Conservation (phyloP, 139 green algal species). For the Tetradesmus obliquus region DNA sequence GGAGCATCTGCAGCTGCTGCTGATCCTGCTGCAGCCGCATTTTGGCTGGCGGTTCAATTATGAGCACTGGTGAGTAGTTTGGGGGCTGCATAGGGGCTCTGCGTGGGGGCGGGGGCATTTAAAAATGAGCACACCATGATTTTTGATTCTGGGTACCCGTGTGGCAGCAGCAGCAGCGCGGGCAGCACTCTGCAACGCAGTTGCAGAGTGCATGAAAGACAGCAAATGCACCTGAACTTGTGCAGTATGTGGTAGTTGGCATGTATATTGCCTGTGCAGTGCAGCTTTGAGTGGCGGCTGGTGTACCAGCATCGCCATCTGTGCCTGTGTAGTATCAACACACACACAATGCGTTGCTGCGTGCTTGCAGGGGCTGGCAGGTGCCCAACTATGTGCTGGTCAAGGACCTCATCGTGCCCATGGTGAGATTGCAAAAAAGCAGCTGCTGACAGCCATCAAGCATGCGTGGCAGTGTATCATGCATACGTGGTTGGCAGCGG, state of each 20-base stretch:
- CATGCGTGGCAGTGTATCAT: neutral
- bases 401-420: neutral
- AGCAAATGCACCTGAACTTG: neutral
- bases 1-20: conserved; percentile 47
- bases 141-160: too few relatives aligned
- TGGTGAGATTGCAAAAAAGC: neutral
- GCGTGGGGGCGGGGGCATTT: too few relatives aligned
- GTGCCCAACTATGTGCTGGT: conserved; percentile 33
- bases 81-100: too few relatives aligned
- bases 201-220: neutral
- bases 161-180: too few relatives aligned
- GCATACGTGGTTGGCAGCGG: too few relatives aligned
- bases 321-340: neutral
- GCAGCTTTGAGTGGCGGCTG: neutral
- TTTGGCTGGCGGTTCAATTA: conserved; percentile 32
- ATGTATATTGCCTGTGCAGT: neutral
- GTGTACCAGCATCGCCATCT: neutral
- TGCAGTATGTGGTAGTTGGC: neutral
- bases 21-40: conserved; percentile 29
- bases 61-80: conserved; percentile 2
- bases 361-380: conserved; percentile 2
- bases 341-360: neutral
- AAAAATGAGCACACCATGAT: too few relatives aligned
- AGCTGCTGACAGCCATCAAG: neutral
- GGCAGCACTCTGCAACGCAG: too few relatives aligned